Percentiles rank a stretch among this genome's conserved stretches.
phyloP scores from a whole-genome alignment of 352 stramenopile genomes.

The Pythium rishiriense region DNA sequence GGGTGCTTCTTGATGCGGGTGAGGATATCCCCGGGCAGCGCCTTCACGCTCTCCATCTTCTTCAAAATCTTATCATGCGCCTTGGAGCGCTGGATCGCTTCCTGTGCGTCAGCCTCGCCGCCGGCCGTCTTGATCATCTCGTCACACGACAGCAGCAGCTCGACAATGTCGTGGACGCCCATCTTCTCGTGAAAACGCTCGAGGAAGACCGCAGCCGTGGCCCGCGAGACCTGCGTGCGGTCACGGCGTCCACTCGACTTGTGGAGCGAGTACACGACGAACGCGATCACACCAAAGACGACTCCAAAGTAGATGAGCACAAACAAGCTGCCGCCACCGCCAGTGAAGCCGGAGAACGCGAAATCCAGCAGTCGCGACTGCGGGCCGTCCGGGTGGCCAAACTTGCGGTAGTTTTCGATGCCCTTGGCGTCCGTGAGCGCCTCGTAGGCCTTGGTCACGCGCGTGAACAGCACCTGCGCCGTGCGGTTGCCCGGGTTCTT shows the following conservation, averaged over 20 bases:
- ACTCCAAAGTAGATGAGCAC: constrained; percentile 71
- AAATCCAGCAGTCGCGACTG: constrained; percentile 78
- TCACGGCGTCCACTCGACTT: constrained; percentile 55
- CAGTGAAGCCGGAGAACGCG: constrained; percentile 60
- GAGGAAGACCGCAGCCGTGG: constrained; percentile 44
- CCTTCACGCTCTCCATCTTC: constrained; percentile 76
- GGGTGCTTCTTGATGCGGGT: constrained; percentile 79
- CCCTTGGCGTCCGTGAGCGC: constrained; percentile 68
- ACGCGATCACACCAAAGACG: constrained; percentile 60
- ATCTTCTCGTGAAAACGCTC: constrained; percentile 67
- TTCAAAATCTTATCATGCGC: constrained; percentile 80
- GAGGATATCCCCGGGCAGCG: constrained; percentile 55
- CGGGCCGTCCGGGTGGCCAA: constrained; percentile 75
- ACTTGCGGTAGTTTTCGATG: constrained; percentile 82
- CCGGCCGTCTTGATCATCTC: constrained; percentile 59
- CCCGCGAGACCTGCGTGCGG: constrained; percentile 58
- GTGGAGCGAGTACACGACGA: constrained; percentile 62
- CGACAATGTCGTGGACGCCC: constrained; percentile 79
- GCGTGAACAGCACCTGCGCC: constrained; percentile 49
- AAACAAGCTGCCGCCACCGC: constrained; percentile 43
- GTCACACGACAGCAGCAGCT: constrained; percentile 71
- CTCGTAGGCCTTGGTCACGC: constrained; percentile 86
- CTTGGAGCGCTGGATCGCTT: constrained; percentile 56
- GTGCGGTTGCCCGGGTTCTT: constrained; percentile 69
- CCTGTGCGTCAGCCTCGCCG: constrained; percentile 38